Base-by-base conservation (phyloP, 805 yeast species). In the Dipodascus geniculatus region DNA sequence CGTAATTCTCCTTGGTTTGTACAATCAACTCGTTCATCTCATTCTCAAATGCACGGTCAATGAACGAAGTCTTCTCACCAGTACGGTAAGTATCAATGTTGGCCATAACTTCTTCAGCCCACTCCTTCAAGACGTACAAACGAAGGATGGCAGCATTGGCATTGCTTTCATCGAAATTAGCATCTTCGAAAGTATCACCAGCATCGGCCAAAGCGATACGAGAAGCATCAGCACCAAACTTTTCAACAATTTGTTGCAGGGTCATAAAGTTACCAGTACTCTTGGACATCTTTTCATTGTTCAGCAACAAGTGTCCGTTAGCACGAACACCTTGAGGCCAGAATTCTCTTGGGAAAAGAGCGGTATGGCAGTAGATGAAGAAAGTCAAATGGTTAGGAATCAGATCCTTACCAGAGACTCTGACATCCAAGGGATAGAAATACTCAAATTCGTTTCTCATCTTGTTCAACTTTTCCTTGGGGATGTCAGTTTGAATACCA, bases 121-220 rank as follows among this genome's bases (percentile, higher is more conserved):
- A 93, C 71, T 90, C 98, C 69, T 87, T 91, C 70, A 91, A 77
- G 53, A 87, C 91, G 69, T 79, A 85, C 68, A 93, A 78, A 74
- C 99, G 86, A 69, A 93, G 79, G 68, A 93, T 90, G 23, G 98
- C 97, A 49, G 99, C 96, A 65, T 93, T 93, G 53, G 99, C 99
- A 65, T 83, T 90, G 56, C 88, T 74, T 73, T 93, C 99, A 65
- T 93, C 99, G 66, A 93, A 87, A 75, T 93, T 93, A 52, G 99
- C 99, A 71, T 93, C 99, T 73, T 93, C 99, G 61, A 89, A 81
- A 48, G 93, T 76, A 68, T 93, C 99, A 75, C 99, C 99, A 52
- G 97, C 96, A 74, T 93, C 99, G 49, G 98, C 99, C 60, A 93
- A 75, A 3, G 99, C 97, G 68, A 93, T 87, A 77, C 99, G 85